These are phyloP conservation scores for Nematocida sp. DNA, from an alignment of 371 early-diverging fungal genomes.

Conservation along the genomic window DNA sequence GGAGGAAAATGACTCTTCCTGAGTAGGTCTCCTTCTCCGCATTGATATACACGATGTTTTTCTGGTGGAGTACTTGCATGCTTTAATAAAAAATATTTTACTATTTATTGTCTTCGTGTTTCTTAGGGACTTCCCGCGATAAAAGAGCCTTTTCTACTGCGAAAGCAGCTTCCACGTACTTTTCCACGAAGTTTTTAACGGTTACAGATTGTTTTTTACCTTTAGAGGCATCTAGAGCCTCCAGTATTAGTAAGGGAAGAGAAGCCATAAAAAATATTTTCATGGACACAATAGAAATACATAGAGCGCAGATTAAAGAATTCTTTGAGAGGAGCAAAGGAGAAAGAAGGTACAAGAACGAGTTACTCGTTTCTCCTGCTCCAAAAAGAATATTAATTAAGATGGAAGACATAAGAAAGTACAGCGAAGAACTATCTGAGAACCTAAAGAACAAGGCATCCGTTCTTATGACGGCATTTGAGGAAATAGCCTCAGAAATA, in stretches of 20 bases:
- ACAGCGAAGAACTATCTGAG: conserved; percentile 54
- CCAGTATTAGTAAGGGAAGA: neutral
- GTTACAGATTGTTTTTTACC: neutral
- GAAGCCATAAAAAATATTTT: conserved; percentile 15
- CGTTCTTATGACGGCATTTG: conserved; percentile 61
- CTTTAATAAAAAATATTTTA: conserved; percentile 28
- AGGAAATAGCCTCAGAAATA: conserved; percentile 58
- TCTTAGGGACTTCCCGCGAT: neutral
- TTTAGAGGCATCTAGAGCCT: neutral
- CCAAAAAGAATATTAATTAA: conserved; percentile 57
- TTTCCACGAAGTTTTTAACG: neutral
- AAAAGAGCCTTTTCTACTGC: neutral
- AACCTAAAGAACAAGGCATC: conserved; percentile 58
- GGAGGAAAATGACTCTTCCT: conserved; percentile 33
- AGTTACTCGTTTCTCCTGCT: conserved; percentile 11
- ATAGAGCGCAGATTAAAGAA: conserved; percentile 54
- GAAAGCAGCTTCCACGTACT: conserved; percentile 1
- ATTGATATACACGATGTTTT: conserved; percentile 42
- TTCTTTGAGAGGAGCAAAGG: conserved; percentile 46
- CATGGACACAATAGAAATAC: conserved; percentile 44
- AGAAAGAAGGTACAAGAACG: conserved; percentile 26
- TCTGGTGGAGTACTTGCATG: conserved; percentile 43
- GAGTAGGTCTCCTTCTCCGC: conserved; percentile 15
- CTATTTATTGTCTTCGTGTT: neutral
- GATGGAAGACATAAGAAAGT: conserved; percentile 62